A percentile compares a stretch with the other conserved stretches of the same genome.
These are phyloP conservation scores for Ascochyta viciae-villosae DNA, from an alignment of 2,329 filamentous ascomycete species.

Conservation along the genomic window DNA sequence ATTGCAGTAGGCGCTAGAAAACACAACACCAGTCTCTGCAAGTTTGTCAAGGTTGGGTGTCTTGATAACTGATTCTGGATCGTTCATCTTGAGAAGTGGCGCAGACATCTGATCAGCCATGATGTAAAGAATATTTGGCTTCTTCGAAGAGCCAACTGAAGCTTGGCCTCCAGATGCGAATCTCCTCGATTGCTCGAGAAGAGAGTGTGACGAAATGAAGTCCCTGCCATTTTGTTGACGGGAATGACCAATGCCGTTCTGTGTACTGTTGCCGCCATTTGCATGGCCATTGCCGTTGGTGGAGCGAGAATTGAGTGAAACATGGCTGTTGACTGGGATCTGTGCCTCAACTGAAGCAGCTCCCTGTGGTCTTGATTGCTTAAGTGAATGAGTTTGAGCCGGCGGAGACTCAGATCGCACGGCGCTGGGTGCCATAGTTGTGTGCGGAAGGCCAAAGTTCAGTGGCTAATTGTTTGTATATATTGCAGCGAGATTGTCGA, in stretches of 20 bases:
- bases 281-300: conserved; percentile 22
- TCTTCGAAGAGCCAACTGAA: conserved; percentile 35
- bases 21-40: conserved; percentile 82
- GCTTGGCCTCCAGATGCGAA: conserved; percentile 28
- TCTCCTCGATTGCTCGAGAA: conserved; percentile 32
- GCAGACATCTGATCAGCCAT: conserved; percentile 97
- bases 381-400: conserved; percentile 23
- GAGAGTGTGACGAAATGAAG: conserved; percentile 39
- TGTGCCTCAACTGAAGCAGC: conserved; percentile 33
- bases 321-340: conserved; percentile 22
- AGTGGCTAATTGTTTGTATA: neutral
- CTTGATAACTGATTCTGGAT: conserved; percentile 85
- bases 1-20: conserved; percentile 93
- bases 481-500: neutral
- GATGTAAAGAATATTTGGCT: conserved; percentile 87
- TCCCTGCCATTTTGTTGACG: conserved; percentile 25
- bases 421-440: conserved; percentile 41
- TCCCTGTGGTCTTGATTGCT: conserved; percentile 29
- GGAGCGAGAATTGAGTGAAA: conserved; percentile 26
- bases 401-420: conserved; percentile 33
- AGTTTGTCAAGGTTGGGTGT: conserved; percentile 88
- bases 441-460: neutral
- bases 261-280: conserved; percentile 22
- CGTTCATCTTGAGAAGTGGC: conserved; percentile 90
- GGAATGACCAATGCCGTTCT: conserved; percentile 18